Evolutionary conservation across 2,329 filamentous ascomycete genomes (phyloP), one percentile per base, ranked within the genome.

Genomic region (Fusarium verticillioides): DNA sequence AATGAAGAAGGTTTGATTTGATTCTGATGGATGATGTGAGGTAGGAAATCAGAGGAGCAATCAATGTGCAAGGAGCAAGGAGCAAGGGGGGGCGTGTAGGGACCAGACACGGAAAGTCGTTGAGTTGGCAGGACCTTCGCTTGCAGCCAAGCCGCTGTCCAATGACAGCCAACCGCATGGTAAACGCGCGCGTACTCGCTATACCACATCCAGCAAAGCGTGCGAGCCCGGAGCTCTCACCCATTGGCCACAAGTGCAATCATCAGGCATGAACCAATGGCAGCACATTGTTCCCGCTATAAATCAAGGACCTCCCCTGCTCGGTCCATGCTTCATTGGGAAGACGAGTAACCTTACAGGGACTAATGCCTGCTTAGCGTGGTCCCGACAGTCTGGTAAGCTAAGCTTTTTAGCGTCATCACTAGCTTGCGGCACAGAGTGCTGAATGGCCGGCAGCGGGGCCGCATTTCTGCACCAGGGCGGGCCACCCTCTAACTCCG

Each of bases 331-430:
- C 59, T 46, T 15, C 21, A 53, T 69, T 30, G 18, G 59, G 68
- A 52, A 64, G 47, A 60, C 40, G 65, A 62, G 65, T 37, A 52
- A 69, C 58, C 43, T 64, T 15, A 16, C 66, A 69, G 44, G 63
- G 50, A 39, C 54, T 1, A 7, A 32, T 5, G 19, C 43, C 70
- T 50, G 75, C 42, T 78, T 83, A 83, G 82, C 77, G 80, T 72
- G 77, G 78, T 79, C 78, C 69, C 82, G 82, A 75, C 78, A 81
- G 72, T 72, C 74, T 81, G 82, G 82, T 79, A 81, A 75, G 77
- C 81, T 77, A 81, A 76, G 60, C 58, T 63, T 72, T 74, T 37
- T 63, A 74, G 72, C 39, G 43, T 19, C 5, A 18, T 43, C 13
- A 23, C 63, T 73, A 70, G 70, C 59, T 40, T 75, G 69, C 72